Conservation (phyloP, 345 rosid species). For the Punica granatum region DNA sequence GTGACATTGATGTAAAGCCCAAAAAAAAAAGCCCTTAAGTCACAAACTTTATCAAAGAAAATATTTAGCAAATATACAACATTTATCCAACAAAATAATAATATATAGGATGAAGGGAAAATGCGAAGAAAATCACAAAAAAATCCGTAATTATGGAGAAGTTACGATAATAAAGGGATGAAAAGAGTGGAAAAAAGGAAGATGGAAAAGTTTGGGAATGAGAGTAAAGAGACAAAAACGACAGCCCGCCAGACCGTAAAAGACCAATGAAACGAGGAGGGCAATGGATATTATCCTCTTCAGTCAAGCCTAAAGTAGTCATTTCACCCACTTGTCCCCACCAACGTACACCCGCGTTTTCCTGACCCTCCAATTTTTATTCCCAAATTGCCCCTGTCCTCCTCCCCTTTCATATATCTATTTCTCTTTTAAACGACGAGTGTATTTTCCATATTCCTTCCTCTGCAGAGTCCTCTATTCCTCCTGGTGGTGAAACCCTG, state of each 20-base stretch:
- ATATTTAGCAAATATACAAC: too few relatives aligned
- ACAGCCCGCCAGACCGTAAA: neutral
- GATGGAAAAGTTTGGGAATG: neutral
- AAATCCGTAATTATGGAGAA: too few relatives aligned
- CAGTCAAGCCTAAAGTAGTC: conserved; percentile 5
- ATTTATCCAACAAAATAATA: too few relatives aligned
- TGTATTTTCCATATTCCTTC: neutral
- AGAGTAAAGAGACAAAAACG: neutral
- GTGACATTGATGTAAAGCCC: too few relatives aligned
- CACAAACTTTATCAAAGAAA: too few relatives aligned
- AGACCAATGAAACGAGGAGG: neutral
- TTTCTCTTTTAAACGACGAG: neutral
- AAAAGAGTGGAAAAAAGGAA: neutral
- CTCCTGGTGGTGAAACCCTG: neutral
- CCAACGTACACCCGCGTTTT: conserved; percentile 14
- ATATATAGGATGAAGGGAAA: too few relatives aligned
- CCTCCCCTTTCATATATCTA: neutral
- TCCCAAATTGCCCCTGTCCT: conserved; percentile 4
- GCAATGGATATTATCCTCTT: neutral
- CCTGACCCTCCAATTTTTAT: conserved; percentile 1
- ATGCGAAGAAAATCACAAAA: too few relatives aligned
- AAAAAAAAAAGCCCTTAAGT: too few relatives aligned
- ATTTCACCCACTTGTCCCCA: neutral
- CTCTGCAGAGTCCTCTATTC: neutral
- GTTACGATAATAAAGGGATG: too few relatives aligned